phyloP scores from a whole-genome alignment of 2,329 filamentous ascomycete species.

The Cladosporium sp. region DNA sequence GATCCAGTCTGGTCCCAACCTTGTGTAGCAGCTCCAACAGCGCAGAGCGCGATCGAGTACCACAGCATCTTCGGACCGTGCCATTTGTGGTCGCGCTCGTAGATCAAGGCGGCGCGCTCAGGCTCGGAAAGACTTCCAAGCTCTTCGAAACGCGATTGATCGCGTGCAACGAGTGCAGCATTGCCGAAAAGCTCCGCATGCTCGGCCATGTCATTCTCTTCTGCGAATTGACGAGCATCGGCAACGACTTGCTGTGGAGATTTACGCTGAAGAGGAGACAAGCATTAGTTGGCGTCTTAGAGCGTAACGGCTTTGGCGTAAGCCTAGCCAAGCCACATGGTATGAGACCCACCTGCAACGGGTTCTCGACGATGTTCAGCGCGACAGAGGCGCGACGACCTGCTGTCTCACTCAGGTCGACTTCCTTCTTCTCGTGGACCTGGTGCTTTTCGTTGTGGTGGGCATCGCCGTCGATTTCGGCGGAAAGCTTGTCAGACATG shows the following conservation, averaged over 20 bases:
- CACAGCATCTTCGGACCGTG: slow-evolving; percentile 62
- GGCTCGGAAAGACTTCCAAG: slow-evolving; percentile 61
- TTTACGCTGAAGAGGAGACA: slow-evolving; percentile 30
- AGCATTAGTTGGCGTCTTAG: slow-evolving; percentile 6
- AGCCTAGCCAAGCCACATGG: neutral
- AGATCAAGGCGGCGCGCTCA: slow-evolving; percentile 60
- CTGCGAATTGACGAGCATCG: slow-evolving; percentile 38
- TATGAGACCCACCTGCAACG: slow-evolving; percentile 41
- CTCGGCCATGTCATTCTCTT: slow-evolving; percentile 38
- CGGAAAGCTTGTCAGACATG: slow-evolving; percentile 18
- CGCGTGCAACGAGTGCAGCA: slow-evolving; percentile 69
- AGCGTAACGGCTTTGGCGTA: neutral
- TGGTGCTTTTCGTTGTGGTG: slow-evolving; percentile 7
- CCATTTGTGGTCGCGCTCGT: slow-evolving; percentile 69
- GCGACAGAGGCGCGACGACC: slow-evolving; percentile 44
- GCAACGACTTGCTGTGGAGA: slow-evolving; percentile 35
- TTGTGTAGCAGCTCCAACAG: slow-evolving; percentile 34
- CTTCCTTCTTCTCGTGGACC: neutral
- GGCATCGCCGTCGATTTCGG: slow-evolving; percentile 8
- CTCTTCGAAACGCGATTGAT: slow-evolving; percentile 63
- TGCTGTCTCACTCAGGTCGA: slow-evolving; percentile 12
- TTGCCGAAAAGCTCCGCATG: slow-evolving; percentile 40
- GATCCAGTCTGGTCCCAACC: slow-evolving; percentile 36
- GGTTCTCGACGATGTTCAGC: slow-evolving; percentile 51
- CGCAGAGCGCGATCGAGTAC: slow-evolving; percentile 57